Conservation (phyloP, 495 filamentous ascomycete species). For the Annulohypoxylon bovei region DNA sequence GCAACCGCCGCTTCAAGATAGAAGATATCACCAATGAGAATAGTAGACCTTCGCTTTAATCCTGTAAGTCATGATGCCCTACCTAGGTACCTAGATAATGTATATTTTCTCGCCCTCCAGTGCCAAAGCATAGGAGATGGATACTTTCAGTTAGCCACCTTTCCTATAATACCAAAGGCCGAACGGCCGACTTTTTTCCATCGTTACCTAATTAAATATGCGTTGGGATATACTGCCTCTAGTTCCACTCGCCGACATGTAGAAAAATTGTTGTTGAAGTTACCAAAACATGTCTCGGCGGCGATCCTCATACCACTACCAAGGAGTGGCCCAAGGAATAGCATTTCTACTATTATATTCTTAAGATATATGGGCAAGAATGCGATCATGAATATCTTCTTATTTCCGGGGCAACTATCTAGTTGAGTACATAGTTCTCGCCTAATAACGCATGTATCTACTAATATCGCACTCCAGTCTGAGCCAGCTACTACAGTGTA, state of each 20-base stretch:
- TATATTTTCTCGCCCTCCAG: neutral
- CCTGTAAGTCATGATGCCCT: slow-evolving; percentile 17
- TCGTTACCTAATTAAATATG: neutral
- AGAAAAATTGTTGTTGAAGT: neutral
- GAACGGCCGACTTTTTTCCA: neutral
- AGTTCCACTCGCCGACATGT: slow-evolving; percentile 1
- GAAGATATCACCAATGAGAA: slow-evolving; percentile 25
- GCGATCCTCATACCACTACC: slow-evolving; percentile 2
- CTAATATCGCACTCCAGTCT: neutral
- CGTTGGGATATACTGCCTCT: neutral
- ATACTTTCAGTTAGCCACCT: neutral
- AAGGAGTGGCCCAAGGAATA: neutral
- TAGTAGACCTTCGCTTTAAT: slow-evolving; percentile 2
- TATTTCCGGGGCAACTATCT: neutral
- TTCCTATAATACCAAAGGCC: neutral
- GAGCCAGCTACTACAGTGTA: neutral
- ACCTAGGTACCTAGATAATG: too few species aligned
- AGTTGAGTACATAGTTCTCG: neutral
- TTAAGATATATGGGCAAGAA: neutral
- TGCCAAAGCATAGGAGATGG: neutral
- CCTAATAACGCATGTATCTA: neutral
- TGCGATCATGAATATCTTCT: neutral
- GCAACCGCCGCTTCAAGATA: slow-evolving; percentile 18
- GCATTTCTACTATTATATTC: neutral
- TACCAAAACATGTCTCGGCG: slow-evolving; percentile 1